Evolutionary conservation across 1,139 yeast species (phyloP), one percentile per base, ranked within the genome.

Genomic region (Blastobotrys raffinosifermentans): DNA sequence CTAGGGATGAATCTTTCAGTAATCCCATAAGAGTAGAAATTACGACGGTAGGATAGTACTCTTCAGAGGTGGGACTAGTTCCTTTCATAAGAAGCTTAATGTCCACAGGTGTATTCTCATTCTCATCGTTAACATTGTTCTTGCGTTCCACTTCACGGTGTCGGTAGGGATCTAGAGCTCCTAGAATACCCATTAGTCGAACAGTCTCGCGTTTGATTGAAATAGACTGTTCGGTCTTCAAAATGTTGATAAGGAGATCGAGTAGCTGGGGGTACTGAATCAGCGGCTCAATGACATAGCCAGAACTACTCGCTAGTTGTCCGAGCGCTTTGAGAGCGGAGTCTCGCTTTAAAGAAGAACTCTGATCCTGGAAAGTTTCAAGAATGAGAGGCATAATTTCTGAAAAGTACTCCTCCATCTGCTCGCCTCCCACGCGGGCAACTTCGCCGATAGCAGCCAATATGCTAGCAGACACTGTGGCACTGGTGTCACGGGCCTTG

Each of bases 121-220:
- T 94, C 15, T 48, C 56, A 0, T 84, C 75, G 18, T 70, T 70
- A 35, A 70, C 72, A 4, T 67, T 64, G n/a, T 58, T 54, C 2
- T 80, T 76, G 43, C 85, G 80, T 54, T 89, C 97, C 7, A 89
- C 87, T 53, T 86, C 96, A 38, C 96, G 77, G 51, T 87, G 93
- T 54, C 85, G 87, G 57, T 89, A 91, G 1, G 99, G 99, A 61
- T 93, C 98, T 36, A 93, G 67, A 0, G 98, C 98, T 43, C 99
- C 99, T 31, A 93, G 66, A 26, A 89, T 87, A 54, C 99, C 99
- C 45, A 91, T 66, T 16, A 91, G 64, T 48, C 91, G 71, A 0
- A 91, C 96, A 0, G 96, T 82, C 57, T 89, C 97, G 41, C 96
- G 69, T 51, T 93, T 74, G 4, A 85, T 78, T 3, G 73, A 65